Conservation (phyloP, 2,329 filamentous ascomycete genomes). For the Penicillium sp. region DNA sequence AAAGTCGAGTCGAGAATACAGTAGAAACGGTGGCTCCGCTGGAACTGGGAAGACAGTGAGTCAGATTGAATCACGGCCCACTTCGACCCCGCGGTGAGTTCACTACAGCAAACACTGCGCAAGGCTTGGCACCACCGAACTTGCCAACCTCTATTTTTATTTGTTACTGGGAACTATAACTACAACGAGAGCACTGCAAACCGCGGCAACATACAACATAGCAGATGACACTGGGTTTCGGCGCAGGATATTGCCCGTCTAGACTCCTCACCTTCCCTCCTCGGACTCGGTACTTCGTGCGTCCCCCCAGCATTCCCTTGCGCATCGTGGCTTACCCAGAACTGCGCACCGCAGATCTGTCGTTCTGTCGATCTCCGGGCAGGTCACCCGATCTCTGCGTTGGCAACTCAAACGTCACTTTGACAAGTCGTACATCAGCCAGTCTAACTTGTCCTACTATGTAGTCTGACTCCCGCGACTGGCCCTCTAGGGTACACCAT, state of each 20-base stretch:
- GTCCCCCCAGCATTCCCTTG: background rate
- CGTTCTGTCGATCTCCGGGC: conserved; percentile 31
- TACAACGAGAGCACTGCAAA: background rate
- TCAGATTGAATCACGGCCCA: conserved; percentile 20
- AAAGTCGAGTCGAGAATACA: no score
- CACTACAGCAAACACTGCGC: background rate
- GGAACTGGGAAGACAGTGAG: conserved; percentile 12
- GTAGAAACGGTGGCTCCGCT: background rate
- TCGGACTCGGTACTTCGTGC: background rate
- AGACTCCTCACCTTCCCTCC: background rate
- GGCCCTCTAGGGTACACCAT: conserved; percentile 14
- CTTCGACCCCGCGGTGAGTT: conserved; percentile 1
- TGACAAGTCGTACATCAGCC: conserved; percentile 6
- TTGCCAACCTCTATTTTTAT: background rate
- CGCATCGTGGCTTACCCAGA: conserved; percentile 17
- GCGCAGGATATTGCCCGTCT: background rate
- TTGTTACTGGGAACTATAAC: background rate
- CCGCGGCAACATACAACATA: background rate
- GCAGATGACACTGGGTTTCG: background rate
- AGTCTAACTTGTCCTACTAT: background rate
- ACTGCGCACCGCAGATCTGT: conserved; percentile 22
- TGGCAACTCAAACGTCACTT: conserved; percentile 32
- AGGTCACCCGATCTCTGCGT: conserved; percentile 41
- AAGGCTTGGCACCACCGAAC: conserved; percentile 13
- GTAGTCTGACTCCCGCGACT: conserved; percentile 3